Conservation (phyloP, 495 filamentous ascomycete genomes). For the Lasiosphaeris hirsuta region DNA sequence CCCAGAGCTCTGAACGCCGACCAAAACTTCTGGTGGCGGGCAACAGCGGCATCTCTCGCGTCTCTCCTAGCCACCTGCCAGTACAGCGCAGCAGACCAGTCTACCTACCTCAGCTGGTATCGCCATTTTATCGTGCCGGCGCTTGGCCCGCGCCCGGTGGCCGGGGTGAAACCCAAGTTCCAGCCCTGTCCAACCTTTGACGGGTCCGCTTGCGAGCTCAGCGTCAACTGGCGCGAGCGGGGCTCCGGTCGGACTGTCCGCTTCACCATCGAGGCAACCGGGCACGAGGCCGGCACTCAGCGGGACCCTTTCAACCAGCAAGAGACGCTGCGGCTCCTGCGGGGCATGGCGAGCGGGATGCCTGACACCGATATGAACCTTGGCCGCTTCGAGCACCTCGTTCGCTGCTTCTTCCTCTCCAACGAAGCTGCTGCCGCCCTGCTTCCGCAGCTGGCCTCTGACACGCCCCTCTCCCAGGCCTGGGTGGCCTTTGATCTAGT, state of each 20-base stretch:
- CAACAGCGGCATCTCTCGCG: not conserved
- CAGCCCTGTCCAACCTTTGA: not conserved
- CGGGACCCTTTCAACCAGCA: slow-evolving; percentile 2
- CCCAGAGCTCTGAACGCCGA: too few species aligned
- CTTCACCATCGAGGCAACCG: slow-evolving; percentile 9
- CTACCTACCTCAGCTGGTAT: not conserved
- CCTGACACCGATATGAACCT: not conserved
- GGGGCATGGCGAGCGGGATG: not conserved
- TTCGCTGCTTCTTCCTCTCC: not conserved
- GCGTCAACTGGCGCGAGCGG: slow-evolving; percentile 4
- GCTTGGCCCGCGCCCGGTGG: not conserved
- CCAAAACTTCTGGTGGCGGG: not conserved
- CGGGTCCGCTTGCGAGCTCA: slow-evolving; percentile 6
- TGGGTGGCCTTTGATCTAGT: slow-evolving; percentile 4
- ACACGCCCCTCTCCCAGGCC: not conserved
- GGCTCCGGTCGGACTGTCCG: slow-evolving; percentile 3
- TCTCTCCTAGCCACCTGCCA: not conserved
- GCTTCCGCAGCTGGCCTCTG: not conserved
- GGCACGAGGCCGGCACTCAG: not conserved
- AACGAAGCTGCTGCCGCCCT: not conserved
- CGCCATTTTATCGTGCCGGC: too few species aligned
- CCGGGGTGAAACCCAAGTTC: not conserved
- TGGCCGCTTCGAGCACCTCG: not conserved
- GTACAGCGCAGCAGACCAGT: not conserved
- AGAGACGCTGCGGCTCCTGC: not conserved